A percentile compares a stretch with the other conserved stretches of the same genome.
Evolutionary conservation across 1,139 yeast genomes (phyloP).

Genomic region (Saccharomycopsis hybrid): DNA sequence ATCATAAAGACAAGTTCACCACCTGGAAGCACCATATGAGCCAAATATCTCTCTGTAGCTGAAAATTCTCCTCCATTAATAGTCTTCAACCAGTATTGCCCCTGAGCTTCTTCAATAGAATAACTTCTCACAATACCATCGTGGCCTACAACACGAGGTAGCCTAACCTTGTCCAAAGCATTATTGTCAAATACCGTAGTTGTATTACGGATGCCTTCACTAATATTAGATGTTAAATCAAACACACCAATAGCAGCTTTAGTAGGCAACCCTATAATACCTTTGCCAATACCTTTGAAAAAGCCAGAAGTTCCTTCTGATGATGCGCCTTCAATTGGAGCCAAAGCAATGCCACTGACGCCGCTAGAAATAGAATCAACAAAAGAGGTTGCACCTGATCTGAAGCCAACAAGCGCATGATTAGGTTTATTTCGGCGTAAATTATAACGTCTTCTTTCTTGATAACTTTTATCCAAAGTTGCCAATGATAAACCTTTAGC

Average conservation of each 20-base stretch:
- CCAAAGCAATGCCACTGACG: slow-evolving; percentile 80
- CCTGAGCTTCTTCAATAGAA: slow-evolving; percentile 82
- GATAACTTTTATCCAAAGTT: slow-evolving; percentile 81
- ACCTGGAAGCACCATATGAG: slow-evolving; percentile 79
- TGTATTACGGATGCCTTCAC: slow-evolving; percentile 91
- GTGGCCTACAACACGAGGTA: slow-evolving; percentile 68
- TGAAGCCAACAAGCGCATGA: slow-evolving; percentile 83
- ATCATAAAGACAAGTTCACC: slow-evolving; percentile 72
- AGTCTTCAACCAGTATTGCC: slow-evolving; percentile 85
- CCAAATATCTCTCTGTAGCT: slow-evolving; percentile 67
- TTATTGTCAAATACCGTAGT: slow-evolving; percentile 86
- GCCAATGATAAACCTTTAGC: slow-evolving; percentile 93
- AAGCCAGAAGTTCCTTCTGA: slow-evolving; percentile 87
- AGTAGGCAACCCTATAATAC: slow-evolving; percentile 91
- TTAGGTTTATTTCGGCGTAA: slow-evolving; percentile 74
- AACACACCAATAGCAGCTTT: slow-evolving; percentile 94
- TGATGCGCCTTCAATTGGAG: slow-evolving; percentile 85
- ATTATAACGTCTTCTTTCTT: slow-evolving; percentile 68
- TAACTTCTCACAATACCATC: slow-evolving; percentile 71
- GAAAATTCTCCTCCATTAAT: slow-evolving; percentile 70
- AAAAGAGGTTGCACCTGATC: slow-evolving; percentile 84
- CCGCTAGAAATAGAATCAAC: slow-evolving; percentile 86
- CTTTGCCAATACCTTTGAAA: slow-evolving; percentile 88
- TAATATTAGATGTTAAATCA: slow-evolving; percentile 85
- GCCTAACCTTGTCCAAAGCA: slow-evolving; percentile 70